Percentiles rank a stretch among this genome's conserved stretches.
phyloP scores from a whole-genome alignment of 306 rosid genomes.

The Malus sylvestris region DNA sequence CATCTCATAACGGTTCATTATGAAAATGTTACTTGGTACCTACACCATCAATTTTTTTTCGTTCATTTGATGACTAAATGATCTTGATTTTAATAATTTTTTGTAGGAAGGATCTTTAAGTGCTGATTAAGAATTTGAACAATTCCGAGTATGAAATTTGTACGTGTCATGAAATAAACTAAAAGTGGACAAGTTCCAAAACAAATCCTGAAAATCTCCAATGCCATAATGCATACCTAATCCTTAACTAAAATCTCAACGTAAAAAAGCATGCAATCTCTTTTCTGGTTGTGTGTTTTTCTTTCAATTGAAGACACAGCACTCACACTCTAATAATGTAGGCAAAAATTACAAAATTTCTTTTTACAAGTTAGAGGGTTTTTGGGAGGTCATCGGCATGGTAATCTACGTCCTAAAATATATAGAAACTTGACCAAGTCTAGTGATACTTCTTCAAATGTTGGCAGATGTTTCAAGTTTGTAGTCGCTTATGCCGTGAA shows the following conservation, averaged over 20 bases:
- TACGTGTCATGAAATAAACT: background rate
- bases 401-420: too few species aligned
- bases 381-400: background rate
- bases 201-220: background rate
- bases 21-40: background rate
- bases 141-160: accelerated
- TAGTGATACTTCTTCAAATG: background rate
- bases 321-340: background rate
- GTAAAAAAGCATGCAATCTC: background rate
- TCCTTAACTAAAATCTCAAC: constrained; percentile 1
- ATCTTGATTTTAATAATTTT: accelerated
- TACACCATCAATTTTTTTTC: background rate
- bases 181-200: background rate
- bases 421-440: background rate
- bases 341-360: too few species aligned
- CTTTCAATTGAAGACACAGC: background rate
- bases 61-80: background rate
- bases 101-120: background rate
- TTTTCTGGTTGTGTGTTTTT: background rate
- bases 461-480: background rate
- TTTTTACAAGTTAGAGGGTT: too few species aligned
- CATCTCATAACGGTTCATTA: background rate
- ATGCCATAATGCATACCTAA: background rate
- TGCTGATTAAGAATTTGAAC: too few species aligned
- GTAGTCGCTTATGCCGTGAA: background rate